Base-by-base conservation (phyloP, 225 moss, liverwort and hornwort species). In the Physcomitrium patens region DNA sequence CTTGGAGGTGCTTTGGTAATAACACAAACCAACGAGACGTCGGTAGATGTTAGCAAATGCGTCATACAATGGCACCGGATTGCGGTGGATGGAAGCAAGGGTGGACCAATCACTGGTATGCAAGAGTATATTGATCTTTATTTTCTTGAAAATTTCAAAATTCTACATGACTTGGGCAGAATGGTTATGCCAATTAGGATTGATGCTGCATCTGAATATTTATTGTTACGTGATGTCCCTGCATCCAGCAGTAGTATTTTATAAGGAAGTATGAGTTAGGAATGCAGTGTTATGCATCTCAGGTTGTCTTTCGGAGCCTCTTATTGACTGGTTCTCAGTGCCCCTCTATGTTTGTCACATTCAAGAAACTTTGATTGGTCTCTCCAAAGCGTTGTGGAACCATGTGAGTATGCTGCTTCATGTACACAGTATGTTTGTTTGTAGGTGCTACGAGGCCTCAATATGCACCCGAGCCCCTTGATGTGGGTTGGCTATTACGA, bases 381-480 rank as follows among this genome's bases (percentile, higher is more conserved):
- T 13, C 20, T 31, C 17, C 19, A 31, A 14, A 75, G 55, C 60
- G 62, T 16, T 22, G 3, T 54, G 70, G 43, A 84, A 45, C 71
- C 22, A n/a, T 74, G 61, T 44, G 63, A 63, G 28, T 37, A 42
- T 63, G 50, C 54, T 63, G 61, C 45, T 71, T 81, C 8, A 84
- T 8, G 24, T 64, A 31, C 52, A 67, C 19, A 28, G 18, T 10
- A 70, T 75, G 28, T 68, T 0, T 43, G 56, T 50, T 76, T 79
- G 48, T 72, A 93, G 93, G 97, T 86, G 94, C 97, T 43, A 91
- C 94, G 55, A 88, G 94, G 49, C 90, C 91, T 72, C 93, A 99
- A 70, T 99, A 99, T 77, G 91, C 97, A 53, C 97, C 97, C 17
- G 97, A 99, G 72, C 97, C 97, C 26, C 89, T 87, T 71, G 97